These are phyloP conservation scores for Collybia mongolica DNA, from an alignment of 768 basidiomycete species.

Conservation along the genomic window DNA sequence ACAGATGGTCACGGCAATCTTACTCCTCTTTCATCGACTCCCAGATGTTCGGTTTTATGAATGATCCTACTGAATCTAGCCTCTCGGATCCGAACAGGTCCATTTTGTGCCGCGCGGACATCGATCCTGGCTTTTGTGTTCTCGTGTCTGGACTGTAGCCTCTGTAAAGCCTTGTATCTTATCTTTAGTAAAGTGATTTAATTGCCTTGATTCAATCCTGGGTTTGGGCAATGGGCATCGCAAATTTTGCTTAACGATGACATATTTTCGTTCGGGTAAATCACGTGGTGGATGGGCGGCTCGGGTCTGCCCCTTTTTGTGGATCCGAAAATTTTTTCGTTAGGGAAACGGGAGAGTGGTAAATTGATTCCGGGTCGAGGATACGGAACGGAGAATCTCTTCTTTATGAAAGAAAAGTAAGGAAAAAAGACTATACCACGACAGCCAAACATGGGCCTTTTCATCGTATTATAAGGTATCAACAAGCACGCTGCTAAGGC, in stretches of 20 bases:
- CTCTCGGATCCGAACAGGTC: no score
- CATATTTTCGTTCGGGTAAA: background rate
- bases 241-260: background rate
- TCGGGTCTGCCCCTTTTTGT: background rate
- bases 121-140: no score
- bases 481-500: slow-evolving; percentile 1
- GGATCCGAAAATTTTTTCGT: background rate
- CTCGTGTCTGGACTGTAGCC: no score
- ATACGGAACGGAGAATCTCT: background rate
- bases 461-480: background rate
- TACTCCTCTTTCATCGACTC: no score
- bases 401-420: background rate
- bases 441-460: no score
- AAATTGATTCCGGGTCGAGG: slow-evolving; percentile 4
- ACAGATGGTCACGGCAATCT: no score
- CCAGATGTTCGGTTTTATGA: no score
- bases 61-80: no score
- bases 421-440: no score
- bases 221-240: background rate
- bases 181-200: no score
- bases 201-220: background rate
- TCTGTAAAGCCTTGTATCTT: no score
- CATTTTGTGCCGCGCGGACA: no score
- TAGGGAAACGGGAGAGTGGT: slow-evolving; percentile 3
- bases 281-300: background rate